These are phyloP conservation scores for Stagonosporopsis rhizophila DNA, from an alignment of 2,329 filamentous ascomycete genomes.

Conservation along the genomic window DNA sequence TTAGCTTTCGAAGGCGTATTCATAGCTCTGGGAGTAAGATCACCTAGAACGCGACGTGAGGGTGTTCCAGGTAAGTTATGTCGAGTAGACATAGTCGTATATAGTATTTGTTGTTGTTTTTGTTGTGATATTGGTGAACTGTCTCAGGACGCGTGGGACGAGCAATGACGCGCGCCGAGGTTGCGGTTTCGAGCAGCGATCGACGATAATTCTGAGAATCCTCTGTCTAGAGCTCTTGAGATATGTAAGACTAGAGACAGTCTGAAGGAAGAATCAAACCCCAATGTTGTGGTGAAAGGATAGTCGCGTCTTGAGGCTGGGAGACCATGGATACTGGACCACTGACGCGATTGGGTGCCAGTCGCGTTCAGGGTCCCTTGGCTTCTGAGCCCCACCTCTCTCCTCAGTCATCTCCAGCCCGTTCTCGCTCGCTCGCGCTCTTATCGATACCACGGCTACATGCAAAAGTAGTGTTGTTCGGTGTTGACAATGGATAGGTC, in stretches of 20 bases:
- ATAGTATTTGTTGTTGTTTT: slow-evolving; percentile 16
- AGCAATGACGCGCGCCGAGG: slow-evolving; percentile 17
- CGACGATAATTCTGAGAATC: background rate
- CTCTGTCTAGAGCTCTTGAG: background rate
- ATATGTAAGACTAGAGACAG: background rate
- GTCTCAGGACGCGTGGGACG: slow-evolving; percentile 20
- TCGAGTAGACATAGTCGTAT: slow-evolving; percentile 30
- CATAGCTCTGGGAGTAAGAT: slow-evolving; percentile 43
- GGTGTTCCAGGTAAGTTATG: slow-evolving; percentile 40
- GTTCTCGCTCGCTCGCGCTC: slow-evolving; percentile 10
- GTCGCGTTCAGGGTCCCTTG: slow-evolving; percentile 14
- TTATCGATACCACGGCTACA: slow-evolving; percentile 3
- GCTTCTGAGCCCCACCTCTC: slow-evolving; percentile 7
- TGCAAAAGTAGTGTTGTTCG: background rate
- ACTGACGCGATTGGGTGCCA: slow-evolving; percentile 13
- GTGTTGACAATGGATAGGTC: background rate
- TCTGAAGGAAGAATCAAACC: background rate
- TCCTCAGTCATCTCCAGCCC: slow-evolving; percentile 14
- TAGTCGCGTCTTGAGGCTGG: slow-evolving; percentile 25
- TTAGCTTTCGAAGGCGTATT: slow-evolving; percentile 42
- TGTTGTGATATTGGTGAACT: slow-evolving; percentile 29
- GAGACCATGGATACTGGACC: slow-evolving; percentile 14
- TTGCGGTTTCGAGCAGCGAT: background rate
- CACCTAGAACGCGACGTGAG: slow-evolving; percentile 45
- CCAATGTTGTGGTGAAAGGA: slow-evolving; percentile 14